These are phyloP conservation scores for Aspergillus fumigatus DNA, from an alignment of 2,329 filamentous ascomycete species.

Conservation along the genomic window DNA sequence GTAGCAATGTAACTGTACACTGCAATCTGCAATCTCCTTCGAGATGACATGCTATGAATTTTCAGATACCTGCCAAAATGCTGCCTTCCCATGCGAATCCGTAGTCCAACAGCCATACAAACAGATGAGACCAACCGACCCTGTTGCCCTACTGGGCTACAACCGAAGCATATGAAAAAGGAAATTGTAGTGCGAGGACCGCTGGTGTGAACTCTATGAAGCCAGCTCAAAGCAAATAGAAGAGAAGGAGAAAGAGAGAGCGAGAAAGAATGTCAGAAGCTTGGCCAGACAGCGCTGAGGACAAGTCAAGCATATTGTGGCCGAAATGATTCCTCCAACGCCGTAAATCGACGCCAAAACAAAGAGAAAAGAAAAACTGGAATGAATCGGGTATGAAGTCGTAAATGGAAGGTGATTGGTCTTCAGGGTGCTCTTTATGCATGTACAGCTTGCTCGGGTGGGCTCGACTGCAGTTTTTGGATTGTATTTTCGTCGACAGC, in stretches of 20 bases:
- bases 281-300: neutral
- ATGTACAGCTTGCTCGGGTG: constrained; percentile 24
- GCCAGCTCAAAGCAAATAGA: neutral
- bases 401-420: constrained; percentile 5
- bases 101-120: neutral
- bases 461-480: constrained; percentile 17
- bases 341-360: neutral
- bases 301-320: neutral
- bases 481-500: constrained; percentile 12
- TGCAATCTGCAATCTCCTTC: neutral
- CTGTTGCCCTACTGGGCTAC: neutral
- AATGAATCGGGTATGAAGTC: constrained; percentile 8
- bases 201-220: neutral
- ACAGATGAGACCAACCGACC: neutral
- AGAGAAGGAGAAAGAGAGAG: neutral
- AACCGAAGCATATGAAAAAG: neutral
- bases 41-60: neutral
- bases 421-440: constrained; percentile 16
- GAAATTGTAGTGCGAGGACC: neutral
- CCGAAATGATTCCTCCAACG: neutral
- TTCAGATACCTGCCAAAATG: neutral
- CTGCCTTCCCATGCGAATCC: neutral
- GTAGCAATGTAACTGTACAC: neutral
- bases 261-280: neutral
- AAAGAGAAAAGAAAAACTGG: neutral